Conservation (phyloP, 2,329 filamentous ascomycete genomes). For the Fusarium palustre region DNA sequence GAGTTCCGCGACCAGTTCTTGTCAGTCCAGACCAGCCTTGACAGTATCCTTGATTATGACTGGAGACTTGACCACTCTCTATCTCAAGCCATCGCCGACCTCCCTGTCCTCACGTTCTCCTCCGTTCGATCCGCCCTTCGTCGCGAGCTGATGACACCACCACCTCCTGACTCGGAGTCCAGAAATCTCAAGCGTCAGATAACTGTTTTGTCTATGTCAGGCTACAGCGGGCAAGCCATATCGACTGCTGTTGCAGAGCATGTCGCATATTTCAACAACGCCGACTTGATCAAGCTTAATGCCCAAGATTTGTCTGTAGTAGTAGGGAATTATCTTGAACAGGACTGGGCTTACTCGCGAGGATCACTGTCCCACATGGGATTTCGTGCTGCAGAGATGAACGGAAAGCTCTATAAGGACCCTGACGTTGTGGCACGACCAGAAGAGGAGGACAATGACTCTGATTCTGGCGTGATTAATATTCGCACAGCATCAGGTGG, state of each 20-base stretch:
- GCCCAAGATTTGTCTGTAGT: conserved; percentile 78
- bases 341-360: conserved; percentile 63
- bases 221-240: conserved; percentile 55
- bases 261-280: conserved; percentile 69
- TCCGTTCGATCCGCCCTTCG: conserved; percentile 46
- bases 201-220: conserved; percentile 53
- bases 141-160: conserved; percentile 47
- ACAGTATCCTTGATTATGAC: conserved; percentile 48
- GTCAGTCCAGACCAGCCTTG: conserved; percentile 44
- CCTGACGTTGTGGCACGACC: conserved; percentile 53
- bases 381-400: conserved; percentile 67
- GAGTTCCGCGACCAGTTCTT: conserved; percentile 49
- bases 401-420: conserved; percentile 63
- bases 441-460: conserved; percentile 52
- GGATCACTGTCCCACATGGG: conserved; percentile 66
- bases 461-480: conserved; percentile 50
- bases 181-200: conserved; percentile 54
- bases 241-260: conserved; percentile 68
- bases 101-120: conserved; percentile 51
- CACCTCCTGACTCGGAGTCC: conserved; percentile 49
- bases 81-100: conserved; percentile 52
- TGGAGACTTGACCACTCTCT: conserved; percentile 50
- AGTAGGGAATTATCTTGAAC: conserved; percentile 76
- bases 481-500: conserved; percentile 45
- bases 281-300: conserved; percentile 76